phyloP scores from a whole-genome alignment of 495 filamentous ascomycete species.

The Penicillium pancosmium region DNA sequence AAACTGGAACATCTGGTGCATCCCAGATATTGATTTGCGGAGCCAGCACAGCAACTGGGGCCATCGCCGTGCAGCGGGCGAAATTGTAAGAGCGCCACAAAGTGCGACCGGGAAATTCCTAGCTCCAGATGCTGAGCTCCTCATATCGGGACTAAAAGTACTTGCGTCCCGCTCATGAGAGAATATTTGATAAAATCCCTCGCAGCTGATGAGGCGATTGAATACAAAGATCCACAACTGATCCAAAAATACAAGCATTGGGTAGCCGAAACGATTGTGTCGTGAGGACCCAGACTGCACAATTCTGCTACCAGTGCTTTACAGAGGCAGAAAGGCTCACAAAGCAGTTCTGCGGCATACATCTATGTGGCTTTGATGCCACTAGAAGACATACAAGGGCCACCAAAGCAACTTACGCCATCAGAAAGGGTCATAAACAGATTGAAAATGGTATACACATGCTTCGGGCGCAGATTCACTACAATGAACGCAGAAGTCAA shows the following conservation, averaged over 20 bases:
- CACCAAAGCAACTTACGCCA: neutral
- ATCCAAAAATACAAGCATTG: neutral
- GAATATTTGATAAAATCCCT: neutral
- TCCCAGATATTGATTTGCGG: too few relatives aligned
- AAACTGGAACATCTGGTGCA: too few relatives aligned
- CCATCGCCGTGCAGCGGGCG: neutral
- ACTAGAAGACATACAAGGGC: neutral
- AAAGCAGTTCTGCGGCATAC: neutral
- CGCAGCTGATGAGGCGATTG: neutral
- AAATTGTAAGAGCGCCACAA: neutral
- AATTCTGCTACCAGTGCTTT: neutral
- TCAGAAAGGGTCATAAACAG: neutral
- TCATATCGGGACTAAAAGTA: neutral
- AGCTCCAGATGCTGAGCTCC: neutral
- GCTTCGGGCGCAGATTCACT: neutral
- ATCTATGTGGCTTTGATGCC: neutral
- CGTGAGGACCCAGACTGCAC: neutral
- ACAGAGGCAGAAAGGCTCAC: neutral
- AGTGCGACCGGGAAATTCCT: neutral
- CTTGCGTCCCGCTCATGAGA: neutral
- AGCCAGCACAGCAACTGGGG: too few relatives aligned
- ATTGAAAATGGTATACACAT: neutral
- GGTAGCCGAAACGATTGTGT: neutral
- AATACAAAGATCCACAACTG: neutral
- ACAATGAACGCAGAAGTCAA: neutral